Evolutionary conservation across 106 monocot genomes (phyloP).

Genomic region (Iris macrosiphon): DNA sequence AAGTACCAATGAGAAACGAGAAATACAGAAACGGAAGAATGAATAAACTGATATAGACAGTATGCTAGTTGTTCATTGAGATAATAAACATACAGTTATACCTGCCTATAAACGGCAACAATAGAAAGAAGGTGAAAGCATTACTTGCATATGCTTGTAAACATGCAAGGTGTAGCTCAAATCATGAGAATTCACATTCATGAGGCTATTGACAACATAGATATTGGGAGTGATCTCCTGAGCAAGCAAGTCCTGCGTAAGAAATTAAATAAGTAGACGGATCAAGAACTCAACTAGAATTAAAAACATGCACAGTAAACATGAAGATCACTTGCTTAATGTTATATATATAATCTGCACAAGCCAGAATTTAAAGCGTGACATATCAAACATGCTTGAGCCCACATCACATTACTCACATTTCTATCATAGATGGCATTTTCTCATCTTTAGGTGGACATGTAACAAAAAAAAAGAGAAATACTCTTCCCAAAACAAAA

Average conservation of each 20-base stretch:
- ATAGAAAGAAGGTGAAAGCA: slow-evolving; percentile 41
- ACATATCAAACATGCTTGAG: too few relatives aligned
- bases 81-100: slow-evolving; percentile 9
- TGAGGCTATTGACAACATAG: slow-evolving; percentile 88
- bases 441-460: too few relatives aligned
- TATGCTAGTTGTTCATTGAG: not conserved
- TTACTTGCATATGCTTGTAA: slow-evolving; percentile 94
- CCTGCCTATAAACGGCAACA: slow-evolving; percentile 50
- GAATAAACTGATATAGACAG: not conserved
- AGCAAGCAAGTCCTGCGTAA: slow-evolving; percentile 69
- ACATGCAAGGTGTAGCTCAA: slow-evolving; percentile 75
- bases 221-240: slow-evolving; percentile 65
- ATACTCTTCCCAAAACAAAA: too few relatives aligned
- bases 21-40: not conserved
- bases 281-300: too few relatives aligned
- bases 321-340: too few relatives aligned
- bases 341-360: too few relatives aligned
- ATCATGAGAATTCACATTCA: slow-evolving; percentile 94
- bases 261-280: slow-evolving; percentile 4
- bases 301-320: too few relatives aligned
- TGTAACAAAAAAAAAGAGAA: too few relatives aligned
- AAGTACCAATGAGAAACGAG: not conserved
- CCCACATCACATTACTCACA: too few relatives aligned
- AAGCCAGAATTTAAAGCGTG: too few relatives aligned
- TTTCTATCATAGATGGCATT: too few relatives aligned